phyloP scores from a whole-genome alignment of 331 rosid species.

The Rosa hybrid region DNA sequence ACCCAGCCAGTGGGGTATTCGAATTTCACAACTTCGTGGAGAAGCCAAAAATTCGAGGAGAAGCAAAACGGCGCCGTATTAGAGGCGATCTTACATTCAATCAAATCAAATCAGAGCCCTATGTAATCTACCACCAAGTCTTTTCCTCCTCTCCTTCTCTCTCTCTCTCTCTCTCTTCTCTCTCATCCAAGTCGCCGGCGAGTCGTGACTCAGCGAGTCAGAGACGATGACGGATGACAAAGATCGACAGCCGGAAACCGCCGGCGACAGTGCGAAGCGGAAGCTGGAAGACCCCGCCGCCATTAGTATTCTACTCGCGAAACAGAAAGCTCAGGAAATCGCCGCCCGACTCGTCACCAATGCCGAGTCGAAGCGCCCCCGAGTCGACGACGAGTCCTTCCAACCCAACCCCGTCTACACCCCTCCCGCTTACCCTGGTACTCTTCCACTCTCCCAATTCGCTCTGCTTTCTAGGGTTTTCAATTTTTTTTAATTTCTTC shows the following conservation, averaged over 20 bases:
- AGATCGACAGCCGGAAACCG: slow-evolving; percentile 12
- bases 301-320: slow-evolving; percentile 38
- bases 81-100: not conserved
- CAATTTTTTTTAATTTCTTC: not conserved
- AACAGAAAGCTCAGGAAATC: slow-evolving; percentile 54
- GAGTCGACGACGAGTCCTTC: slow-evolving; percentile 29
- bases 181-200: slow-evolving; percentile 4
- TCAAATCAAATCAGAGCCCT: not conserved
- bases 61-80: slow-evolving; percentile 21
- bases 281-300: slow-evolving; percentile 45
- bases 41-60: not conserved
- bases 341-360: slow-evolving; percentile 45
- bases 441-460: not conserved
- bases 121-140: slow-evolving; percentile 1
- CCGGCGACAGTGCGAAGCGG: slow-evolving; percentile 29
- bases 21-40: not conserved
- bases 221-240: slow-evolving; percentile 42
- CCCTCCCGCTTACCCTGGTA: slow-evolving; percentile 38
- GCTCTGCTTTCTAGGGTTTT: slow-evolving; percentile 37
- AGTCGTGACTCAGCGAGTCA: slow-evolving; percentile 16
- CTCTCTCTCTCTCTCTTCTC: slow-evolving; percentile 1
- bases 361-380: slow-evolving; percentile 55
- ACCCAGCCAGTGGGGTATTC: not conserved
- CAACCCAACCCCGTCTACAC: slow-evolving; percentile 23
- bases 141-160: slow-evolving; percentile 17